A percentile compares a stretch with the other conserved stretches of the same genome.
Evolutionary conservation across 2,329 filamentous ascomycete genomes (phyloP).

Genomic region (Fusarium fracticaudum): DNA sequence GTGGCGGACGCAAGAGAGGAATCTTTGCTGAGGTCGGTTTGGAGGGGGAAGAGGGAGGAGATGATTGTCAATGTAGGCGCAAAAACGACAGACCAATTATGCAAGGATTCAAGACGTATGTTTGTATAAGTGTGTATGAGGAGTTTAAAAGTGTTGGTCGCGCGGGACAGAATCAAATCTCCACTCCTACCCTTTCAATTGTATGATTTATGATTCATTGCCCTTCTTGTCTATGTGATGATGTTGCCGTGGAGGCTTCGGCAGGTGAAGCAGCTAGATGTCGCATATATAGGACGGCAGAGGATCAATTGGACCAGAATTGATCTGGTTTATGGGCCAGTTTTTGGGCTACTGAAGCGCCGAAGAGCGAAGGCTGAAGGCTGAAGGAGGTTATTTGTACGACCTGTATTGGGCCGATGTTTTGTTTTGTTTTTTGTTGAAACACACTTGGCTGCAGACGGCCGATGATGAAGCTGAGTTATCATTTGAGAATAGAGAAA

Average conservation of each 20-base stretch:
- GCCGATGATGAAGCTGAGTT: not conserved
- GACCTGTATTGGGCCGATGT: not conserved
- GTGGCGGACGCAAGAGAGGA: slow-evolving; percentile 30
- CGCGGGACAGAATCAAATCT: slow-evolving; percentile 43
- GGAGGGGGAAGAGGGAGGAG: slow-evolving; percentile 19
- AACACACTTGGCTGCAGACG: not conserved
- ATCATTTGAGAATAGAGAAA: not conserved
- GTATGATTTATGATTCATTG: not conserved
- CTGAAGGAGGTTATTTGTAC: not conserved
- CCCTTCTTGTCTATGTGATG: not conserved
- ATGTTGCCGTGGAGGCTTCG: not conserved
- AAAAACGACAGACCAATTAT: slow-evolving; percentile 28
- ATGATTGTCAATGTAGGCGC: slow-evolving; percentile 40
- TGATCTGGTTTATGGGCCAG: not conserved
- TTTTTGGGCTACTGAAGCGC: slow-evolving; percentile 13
- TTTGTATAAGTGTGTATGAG: slow-evolving; percentile 19
- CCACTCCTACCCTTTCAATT: slow-evolving; percentile 43
- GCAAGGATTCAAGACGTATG: slow-evolving; percentile 1
- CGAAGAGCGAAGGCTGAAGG: not conserved
- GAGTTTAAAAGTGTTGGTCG: slow-evolving; percentile 32
- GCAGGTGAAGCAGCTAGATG: not conserved
- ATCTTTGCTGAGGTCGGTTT: slow-evolving; percentile 9
- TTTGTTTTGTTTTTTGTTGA: slow-evolving; percentile 3
- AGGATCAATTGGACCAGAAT: not conserved
- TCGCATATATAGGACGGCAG: not conserved